A percentile compares a stretch with the other conserved stretches of the same genome.
phyloP scores from a whole-genome alignment of 495 filamentous ascomycete species.

The Penicillium subrubescens region DNA sequence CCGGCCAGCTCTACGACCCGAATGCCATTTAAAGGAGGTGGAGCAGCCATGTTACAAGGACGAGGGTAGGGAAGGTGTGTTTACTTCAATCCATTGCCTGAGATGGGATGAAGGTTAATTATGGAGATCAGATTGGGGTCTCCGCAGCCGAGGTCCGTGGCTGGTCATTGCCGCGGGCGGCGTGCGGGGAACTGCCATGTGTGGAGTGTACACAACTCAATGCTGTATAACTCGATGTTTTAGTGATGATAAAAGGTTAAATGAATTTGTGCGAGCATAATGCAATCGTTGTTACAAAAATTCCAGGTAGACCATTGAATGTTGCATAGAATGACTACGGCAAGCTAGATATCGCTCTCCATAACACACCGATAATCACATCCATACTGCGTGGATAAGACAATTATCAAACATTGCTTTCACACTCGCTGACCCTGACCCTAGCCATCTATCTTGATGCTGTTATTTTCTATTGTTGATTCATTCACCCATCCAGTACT shows the following conservation, averaged over 20 bases:
- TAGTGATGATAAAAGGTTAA: neutral
- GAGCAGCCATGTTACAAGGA: slow-evolving; percentile 19
- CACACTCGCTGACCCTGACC: neutral
- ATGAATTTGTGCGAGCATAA: no score
- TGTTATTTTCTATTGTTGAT: neutral
- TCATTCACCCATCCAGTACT: neutral
- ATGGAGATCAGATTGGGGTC: slow-evolving; percentile 10
- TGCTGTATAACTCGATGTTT: neutral
- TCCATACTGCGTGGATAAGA: neutral
- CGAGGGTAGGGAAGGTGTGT: neutral
- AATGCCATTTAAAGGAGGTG: slow-evolving; percentile 72
- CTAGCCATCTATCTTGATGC: no score
- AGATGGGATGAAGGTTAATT: slow-evolving; percentile 1
- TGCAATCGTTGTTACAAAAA: no score
- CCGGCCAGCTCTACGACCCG: slow-evolving; percentile 89
- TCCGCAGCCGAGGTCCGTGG: slow-evolving; percentile 41
- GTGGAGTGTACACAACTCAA: neutral
- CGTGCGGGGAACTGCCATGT: slow-evolving; percentile 32
- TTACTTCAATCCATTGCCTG: neutral
- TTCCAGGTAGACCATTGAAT: neutral
- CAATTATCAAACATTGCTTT: neutral
- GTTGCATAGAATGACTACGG: no score
- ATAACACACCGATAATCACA: no score
- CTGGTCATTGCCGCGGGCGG: slow-evolving; percentile 1
- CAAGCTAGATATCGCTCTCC: no score